Percentiles rank a stretch among this genome's conserved stretches.
phyloP scores from a whole-genome alignment of 2,329 filamentous ascomycete species.

The Xylariaceae sp. region DNA sequence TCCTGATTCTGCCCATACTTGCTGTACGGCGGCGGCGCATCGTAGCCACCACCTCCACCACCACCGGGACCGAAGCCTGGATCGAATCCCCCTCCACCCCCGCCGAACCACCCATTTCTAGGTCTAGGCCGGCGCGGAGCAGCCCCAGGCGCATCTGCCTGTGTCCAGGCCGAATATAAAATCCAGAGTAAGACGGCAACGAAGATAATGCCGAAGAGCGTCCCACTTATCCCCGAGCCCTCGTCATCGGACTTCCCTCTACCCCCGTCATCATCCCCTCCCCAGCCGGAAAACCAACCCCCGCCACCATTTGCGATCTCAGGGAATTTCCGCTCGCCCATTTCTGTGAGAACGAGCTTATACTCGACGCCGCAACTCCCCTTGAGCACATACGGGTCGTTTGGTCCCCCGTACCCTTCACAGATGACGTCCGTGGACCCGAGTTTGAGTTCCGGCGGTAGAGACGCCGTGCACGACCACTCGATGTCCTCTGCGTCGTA shows the following conservation, averaged over 20 bases:
- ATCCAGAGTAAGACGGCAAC: constrained; percentile 57
- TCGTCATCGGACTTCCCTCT: constrained; percentile 19
- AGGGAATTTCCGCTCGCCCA: constrained; percentile 68
- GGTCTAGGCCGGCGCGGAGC: constrained; percentile 21
- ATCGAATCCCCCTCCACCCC: constrained; percentile 38
- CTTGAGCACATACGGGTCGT: constrained; percentile 82
- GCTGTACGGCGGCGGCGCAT: constrained; percentile 52
- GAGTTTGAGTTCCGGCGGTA: constrained; percentile 61
- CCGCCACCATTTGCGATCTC: constrained; percentile 39
- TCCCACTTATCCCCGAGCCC: constrained; percentile 33
- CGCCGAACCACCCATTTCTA: constrained; percentile 34
- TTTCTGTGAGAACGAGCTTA: constrained; percentile 67
- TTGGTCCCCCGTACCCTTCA: constrained; percentile 72
- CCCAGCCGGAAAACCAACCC: constrained; percentile 30
- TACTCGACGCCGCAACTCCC: constrained; percentile 95
- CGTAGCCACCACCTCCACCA: constrained; percentile 34
- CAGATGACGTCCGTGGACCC: constrained; percentile 86
- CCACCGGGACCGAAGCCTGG: constrained; percentile 40
- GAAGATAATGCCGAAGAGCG: constrained; percentile 59
- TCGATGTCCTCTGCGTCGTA: constrained; percentile 79
- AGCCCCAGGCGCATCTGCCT: constrained; percentile 1
- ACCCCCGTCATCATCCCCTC: constrained; percentile 21
- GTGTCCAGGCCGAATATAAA: constrained; percentile 47
- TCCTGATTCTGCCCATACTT: constrained; percentile 37
- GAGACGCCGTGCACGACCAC: constrained; percentile 73